These are phyloP conservation scores for Gynandropsis gynandra DNA, from an alignment of 345 rosid species.

Conservation along the genomic window DNA sequence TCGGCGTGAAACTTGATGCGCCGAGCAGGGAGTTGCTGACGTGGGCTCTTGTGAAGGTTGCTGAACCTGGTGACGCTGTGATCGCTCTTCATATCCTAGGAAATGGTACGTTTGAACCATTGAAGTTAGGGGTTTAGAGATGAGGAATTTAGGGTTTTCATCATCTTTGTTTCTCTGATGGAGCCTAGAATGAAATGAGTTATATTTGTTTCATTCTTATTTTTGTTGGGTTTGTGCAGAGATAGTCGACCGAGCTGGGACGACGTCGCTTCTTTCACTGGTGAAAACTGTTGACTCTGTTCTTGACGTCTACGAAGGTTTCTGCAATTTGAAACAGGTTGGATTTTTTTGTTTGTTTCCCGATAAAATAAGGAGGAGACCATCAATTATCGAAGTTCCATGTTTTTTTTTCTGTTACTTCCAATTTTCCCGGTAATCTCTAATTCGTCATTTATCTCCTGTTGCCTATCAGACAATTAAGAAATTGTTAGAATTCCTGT, in stretches of 20 bases:
- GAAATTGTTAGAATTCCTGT: slow-evolving; percentile 1
- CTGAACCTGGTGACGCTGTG: slow-evolving; percentile 75
- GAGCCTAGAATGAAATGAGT: not conserved
- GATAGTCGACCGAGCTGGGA: slow-evolving; percentile 45
- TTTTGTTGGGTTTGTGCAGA: slow-evolving; percentile 20
- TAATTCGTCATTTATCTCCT: no score
- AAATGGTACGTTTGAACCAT: slow-evolving; percentile 34
- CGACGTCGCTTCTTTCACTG: slow-evolving; percentile 56
- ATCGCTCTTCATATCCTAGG: slow-evolving; percentile 79
- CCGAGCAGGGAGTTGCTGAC: slow-evolving; percentile 67
- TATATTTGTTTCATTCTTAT: not conserved
- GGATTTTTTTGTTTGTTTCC: not conserved
- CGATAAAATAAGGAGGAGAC: slow-evolving; percentile 1
- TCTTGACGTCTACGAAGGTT: slow-evolving; percentile 75
- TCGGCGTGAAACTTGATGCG: slow-evolving; percentile 70
- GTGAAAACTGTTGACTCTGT: slow-evolving; percentile 70
- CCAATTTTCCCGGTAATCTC: not conserved
- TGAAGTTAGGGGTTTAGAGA: not conserved
- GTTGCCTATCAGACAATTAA: slow-evolving; percentile 2
- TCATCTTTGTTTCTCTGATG: not conserved
- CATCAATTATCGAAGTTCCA: not conserved
- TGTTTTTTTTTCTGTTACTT: not conserved
- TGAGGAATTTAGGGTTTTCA: slow-evolving; percentile 5
- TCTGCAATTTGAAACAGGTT: slow-evolving; percentile 96
- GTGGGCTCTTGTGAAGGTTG: slow-evolving; percentile 80